A percentile compares a stretch with the other conserved stretches of the same genome.
Evolutionary conservation across 1,284 basidiomycete species (phyloP).

Genomic region (Ceratobasidium sp.): DNA sequence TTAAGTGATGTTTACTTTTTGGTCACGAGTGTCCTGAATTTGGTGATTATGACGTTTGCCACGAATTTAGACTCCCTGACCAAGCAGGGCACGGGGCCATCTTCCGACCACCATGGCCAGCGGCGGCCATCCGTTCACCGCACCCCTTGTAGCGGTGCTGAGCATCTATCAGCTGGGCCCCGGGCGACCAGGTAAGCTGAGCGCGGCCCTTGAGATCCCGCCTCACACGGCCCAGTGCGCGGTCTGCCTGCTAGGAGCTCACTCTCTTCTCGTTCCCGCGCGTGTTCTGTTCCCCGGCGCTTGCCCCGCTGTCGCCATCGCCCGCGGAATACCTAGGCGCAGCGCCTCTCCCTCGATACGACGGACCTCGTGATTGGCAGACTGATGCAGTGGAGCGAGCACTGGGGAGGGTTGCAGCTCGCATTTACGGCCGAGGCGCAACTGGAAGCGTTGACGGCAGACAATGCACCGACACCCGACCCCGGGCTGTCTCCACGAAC

Average conservation of each 20-base stretch:
- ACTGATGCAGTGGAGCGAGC: conserved; percentile 66
- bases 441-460: conserved; percentile 58
- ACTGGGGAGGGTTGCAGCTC: conserved; percentile 59
- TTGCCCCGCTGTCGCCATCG: conserved; percentile 48
- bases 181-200: conserved; percentile 21
- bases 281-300: conserved; percentile 49
- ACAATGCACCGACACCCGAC: conserved; percentile 19
- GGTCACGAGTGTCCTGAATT: no score
- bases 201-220: background rate
- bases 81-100: conserved; percentile 26
- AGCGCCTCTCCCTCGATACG: conserved; percentile 64
- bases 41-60: no score
- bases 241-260: conserved; percentile 43
- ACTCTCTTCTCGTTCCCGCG: conserved; percentile 47
- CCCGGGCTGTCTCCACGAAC: conserved; percentile 7
- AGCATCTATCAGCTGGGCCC: conserved; percentile 34
- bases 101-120: conserved; percentile 3
- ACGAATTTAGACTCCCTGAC: no score
- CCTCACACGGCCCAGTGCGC: conserved; percentile 18
- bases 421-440: conserved; percentile 68
- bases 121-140: conserved; percentile 34
- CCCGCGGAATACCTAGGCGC: conserved; percentile 47
- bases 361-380: conserved; percentile 68
- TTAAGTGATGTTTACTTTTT: no score
- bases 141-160: conserved; percentile 32